Conservation (phyloP, 768 basidiomycete genomes). For the Porphyrellus cyaneotinctus region DNA sequence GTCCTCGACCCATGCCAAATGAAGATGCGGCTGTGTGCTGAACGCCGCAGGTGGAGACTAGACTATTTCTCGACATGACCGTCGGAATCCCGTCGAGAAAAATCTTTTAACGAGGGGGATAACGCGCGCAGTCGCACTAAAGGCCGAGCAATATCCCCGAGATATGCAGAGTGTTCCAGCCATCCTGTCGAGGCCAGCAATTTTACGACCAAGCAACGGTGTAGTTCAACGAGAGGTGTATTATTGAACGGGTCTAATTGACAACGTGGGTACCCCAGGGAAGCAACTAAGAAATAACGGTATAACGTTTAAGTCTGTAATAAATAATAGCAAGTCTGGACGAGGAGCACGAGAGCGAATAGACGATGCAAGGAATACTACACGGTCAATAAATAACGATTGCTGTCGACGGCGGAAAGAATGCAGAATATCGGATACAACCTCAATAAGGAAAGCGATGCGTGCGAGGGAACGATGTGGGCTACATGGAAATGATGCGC, state of each 20-base stretch:
- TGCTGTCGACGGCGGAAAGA: neutral
- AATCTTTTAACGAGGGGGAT: constrained; percentile 6
- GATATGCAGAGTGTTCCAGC: neutral
- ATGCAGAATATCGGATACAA: constrained; percentile 18
- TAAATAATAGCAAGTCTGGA: constrained; percentile 14
- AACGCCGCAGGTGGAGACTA: constrained; percentile 10
- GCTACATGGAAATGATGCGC: constrained; percentile 11
- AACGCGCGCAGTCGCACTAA: constrained; percentile 16
- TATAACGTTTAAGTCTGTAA: constrained; percentile 13
- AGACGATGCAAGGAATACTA: constrained; percentile 13
- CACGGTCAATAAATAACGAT: constrained; percentile 18
- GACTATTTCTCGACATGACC: constrained; percentile 9
- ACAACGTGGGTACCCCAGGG: neutral
- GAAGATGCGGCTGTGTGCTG: constrained; percentile 18
- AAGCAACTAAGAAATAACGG: constrained; percentile 7
- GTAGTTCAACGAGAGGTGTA: neutral
- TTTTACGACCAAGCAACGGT: constrained; percentile 1
- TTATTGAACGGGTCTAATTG: constrained; percentile 1
- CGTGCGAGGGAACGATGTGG: constrained; percentile 1
- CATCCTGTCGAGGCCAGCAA: neutral
- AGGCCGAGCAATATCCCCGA: constrained; percentile 12
- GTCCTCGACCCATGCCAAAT: constrained; percentile 6
- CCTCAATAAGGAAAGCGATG: neutral
- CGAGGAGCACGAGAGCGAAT: constrained; percentile 15
- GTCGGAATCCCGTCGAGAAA: neutral